Evolutionary conservation across 2,329 filamentous ascomycete species (phyloP), one percentile per base, ranked within the genome.

Genomic region (Curvularia verruculosa): DNA sequence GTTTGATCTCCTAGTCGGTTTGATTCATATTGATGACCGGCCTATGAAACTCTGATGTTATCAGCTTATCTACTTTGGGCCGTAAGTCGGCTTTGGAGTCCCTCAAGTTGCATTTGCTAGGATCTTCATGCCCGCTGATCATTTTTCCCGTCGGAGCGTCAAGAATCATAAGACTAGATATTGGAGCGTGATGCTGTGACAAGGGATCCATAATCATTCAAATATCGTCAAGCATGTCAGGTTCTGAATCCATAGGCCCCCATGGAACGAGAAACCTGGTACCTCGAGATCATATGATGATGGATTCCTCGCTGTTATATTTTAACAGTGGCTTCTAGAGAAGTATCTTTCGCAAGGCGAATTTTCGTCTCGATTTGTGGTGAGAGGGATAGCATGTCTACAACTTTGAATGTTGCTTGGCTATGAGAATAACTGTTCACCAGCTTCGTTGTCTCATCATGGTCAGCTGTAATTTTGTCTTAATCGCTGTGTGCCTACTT

Each of bases 361-460:
- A 52, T 39, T 5, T 24, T 52, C 23, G 19, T 31, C 43, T 24
- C 41, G 6, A 47, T 5, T 19, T 21, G 36, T 19, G 43, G 41
- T 24, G 50, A 43, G 9, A 39, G 47, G 7, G 18, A 18, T 4
- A 52, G 31, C 15, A 31, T 37, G 18, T 47, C 24, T 9, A 46
- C 31, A 18, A 47, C 50, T 3, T 40, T 52, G 41, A 47, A 52
- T 15, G 41, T 37, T 29, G 50, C 50, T 9, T 24, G 23, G 3
- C 50, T 31, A 31, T 37, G 31, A 5, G 40, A 29, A n/a, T 44
- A 50, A 24, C 52, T 51, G 46, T 50, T 55, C 18, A 40, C 52
- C 18, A 55, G 31, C 31, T 23, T 50, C 29, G 24, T 46, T 23
- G 29, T 18, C 23, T 45, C 39, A 24, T 18, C 8, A 23, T 50